Conservation (phyloP, 108 stramenopile species). For the Bacterosira constricta region DNA sequence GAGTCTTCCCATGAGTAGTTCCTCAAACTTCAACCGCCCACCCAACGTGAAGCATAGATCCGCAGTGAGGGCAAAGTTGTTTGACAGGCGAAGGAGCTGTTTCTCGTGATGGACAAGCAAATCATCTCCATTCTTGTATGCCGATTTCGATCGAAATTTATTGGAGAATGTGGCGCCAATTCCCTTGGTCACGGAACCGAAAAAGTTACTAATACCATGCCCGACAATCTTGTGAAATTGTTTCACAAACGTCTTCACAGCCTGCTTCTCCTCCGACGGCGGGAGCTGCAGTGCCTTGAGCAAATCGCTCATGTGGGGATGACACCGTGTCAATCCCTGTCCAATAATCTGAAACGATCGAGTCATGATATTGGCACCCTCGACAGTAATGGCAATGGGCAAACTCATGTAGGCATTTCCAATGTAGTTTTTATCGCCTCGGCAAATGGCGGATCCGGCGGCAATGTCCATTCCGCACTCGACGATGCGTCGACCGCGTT, state of each 20-base stretch:
- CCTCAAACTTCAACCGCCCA: constrained; percentile 97
- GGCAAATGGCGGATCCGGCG: constrained; percentile 97
- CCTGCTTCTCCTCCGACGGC: constrained; percentile 81
- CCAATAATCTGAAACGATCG: constrained; percentile 98
- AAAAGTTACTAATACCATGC: constrained; percentile 90
- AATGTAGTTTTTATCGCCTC: constrained; percentile 93
- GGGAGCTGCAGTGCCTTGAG: constrained; percentile 90
- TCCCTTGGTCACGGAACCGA: constrained; percentile 72
- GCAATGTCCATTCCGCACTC: constrained; percentile 98
- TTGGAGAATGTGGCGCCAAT: constrained; percentile 73
- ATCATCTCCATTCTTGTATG: constrained; percentile 92
- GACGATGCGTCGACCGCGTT: constrained; percentile 92
- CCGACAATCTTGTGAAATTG: constrained; percentile 92
- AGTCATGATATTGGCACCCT: constrained; percentile 99
- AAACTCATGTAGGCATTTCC: constrained; percentile 96
- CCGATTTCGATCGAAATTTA: constrained; percentile 75
- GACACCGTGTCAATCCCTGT: constrained; percentile 96
- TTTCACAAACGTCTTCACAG: constrained; percentile 84
- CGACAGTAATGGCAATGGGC: constrained; percentile 98
- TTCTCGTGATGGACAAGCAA: constrained; percentile 85
- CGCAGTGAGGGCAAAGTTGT: constrained; percentile 96
- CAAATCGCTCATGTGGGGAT: constrained; percentile 96
- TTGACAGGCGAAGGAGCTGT: constrained; percentile 93
- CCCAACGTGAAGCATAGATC: constrained; percentile 96
- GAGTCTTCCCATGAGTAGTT: constrained; percentile 94